Percentiles rank a stretch among this genome's conserved stretches.
These are phyloP conservation scores for Chiua virens DNA, from an alignment of 768 basidiomycete genomes.

Conservation along the genomic window DNA sequence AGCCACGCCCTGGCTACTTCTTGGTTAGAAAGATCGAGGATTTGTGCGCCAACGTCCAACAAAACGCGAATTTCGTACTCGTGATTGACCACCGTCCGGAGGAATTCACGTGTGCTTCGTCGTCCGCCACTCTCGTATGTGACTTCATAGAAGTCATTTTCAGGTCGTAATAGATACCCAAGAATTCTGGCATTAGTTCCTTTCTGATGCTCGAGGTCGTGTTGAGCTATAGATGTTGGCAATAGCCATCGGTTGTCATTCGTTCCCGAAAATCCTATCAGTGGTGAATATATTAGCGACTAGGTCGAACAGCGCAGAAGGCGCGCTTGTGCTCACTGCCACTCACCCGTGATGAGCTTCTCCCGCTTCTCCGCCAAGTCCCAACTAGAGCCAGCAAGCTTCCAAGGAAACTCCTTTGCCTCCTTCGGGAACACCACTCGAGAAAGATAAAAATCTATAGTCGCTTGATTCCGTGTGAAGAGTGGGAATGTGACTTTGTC, in stretches of 20 bases:
- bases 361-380: neutral
- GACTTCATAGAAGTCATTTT: conserved; percentile 36
- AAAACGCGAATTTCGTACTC: conserved; percentile 41
- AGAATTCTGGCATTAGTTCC: conserved; percentile 41
- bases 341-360: neutral
- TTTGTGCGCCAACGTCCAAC: conserved; percentile 54
- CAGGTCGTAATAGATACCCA: conserved; percentile 17
- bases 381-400: neutral
- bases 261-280: conserved; percentile 46
- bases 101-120: conserved; percentile 20
- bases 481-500: neutral
- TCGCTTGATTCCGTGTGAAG: neutral
- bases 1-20: conserved; percentile 31
- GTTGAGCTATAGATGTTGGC: conserved; percentile 8
- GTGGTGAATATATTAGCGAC: too few relatives aligned
- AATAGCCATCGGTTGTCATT: conserved; percentile 41
- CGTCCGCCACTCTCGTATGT: conserved; percentile 27
- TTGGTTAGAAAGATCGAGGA: conserved; percentile 45
- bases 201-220: conserved; percentile 35
- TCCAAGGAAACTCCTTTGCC: neutral
- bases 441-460: neutral
- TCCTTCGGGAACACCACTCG: neutral
- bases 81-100: conserved; percentile 32
- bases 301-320: too few relatives aligned
- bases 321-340: neutral